Percentiles rank a stretch among this genome's conserved stretches.
Evolutionary conservation across 2,329 filamentous ascomycete genomes (phyloP).

Genomic region (Aspergillus melleus): DNA sequence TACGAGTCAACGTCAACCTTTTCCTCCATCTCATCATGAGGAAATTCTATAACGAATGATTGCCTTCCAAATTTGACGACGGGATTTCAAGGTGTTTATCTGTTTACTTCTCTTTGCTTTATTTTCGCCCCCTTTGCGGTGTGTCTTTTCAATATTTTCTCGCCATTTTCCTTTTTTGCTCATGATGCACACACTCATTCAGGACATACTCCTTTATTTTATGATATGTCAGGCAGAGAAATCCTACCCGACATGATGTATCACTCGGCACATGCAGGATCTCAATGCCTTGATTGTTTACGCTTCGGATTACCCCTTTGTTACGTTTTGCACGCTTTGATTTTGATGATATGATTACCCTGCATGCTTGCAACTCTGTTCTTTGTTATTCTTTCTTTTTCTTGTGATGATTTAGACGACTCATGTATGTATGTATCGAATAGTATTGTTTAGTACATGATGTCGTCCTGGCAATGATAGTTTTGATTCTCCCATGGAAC

Average conservation of each 20-base stretch:
- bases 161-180: slow-evolving; percentile 13
- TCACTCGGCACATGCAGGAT: neutral
- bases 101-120: slow-evolving; percentile 13
- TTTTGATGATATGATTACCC: neutral
- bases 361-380: neutral
- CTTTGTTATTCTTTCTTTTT: slow-evolving; percentile 9
- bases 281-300: neutral
- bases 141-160: slow-evolving; percentile 13
- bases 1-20: slow-evolving; percentile 93
- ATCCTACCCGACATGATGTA: slow-evolving; percentile 7
- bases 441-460: slow-evolving; percentile 15
- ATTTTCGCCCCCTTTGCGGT: slow-evolving; percentile 6
- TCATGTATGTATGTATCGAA: slow-evolving; percentile 18
- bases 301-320: neutral
- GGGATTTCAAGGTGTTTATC: slow-evolving; percentile 14
- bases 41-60: slow-evolving; percentile 78
- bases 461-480: neutral
- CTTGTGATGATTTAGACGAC: slow-evolving; percentile 23
- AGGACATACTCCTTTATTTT: slow-evolving; percentile 11
- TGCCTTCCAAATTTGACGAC: neutral
- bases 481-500: neutral
- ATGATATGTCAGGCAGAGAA: slow-evolving; percentile 15
- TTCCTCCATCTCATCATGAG: slow-evolving; percentile 96
- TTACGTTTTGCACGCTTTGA: slow-evolving; percentile 2
- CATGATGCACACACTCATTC: neutral